phyloP scores from a whole-genome alignment of 2,329 filamentous ascomycete genomes.

The Fusarium pininemorale region DNA sequence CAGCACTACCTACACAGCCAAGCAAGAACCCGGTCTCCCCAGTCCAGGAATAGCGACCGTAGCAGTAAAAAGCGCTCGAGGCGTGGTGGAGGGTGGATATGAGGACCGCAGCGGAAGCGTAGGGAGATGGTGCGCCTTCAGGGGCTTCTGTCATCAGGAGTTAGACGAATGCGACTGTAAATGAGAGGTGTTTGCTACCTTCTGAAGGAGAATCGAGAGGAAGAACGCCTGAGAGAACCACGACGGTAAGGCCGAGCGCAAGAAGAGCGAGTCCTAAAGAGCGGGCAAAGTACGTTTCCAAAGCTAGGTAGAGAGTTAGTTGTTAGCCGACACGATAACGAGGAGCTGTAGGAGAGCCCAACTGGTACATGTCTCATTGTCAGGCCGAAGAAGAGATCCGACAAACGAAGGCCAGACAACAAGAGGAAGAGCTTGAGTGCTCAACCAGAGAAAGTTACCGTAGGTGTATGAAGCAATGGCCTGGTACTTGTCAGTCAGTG shows the following conservation, averaged over 20 bases:
- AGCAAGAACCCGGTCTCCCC: conserved; percentile 67
- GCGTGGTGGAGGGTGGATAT: conserved; percentile 74
- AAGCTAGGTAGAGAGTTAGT: conserved; percentile 44
- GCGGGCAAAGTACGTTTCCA: conserved; percentile 79
- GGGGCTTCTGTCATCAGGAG: conserved; percentile 14
- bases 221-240: conserved; percentile 76
- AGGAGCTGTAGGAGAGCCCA: background rate
- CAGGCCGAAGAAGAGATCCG: conserved; percentile 52
- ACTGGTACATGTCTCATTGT: conserved; percentile 47
- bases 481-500: conserved; percentile 44
- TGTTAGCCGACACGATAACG: background rate
- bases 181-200: conserved; percentile 40
- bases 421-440: conserved; percentile 57
- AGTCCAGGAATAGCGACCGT: conserved; percentile 69
- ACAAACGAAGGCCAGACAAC: conserved; percentile 60
- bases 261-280: conserved; percentile 74
- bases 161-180: background rate
- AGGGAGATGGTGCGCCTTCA: conserved; percentile 63
- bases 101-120: conserved; percentile 71
- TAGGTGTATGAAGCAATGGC: conserved; percentile 61
- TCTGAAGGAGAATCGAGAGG: conserved; percentile 66
- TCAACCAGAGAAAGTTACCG: conserved; percentile 62
- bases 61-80: conserved; percentile 70
- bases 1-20: conserved; percentile 65
- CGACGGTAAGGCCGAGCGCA: conserved; percentile 68